Evolutionary conservation across 1,139 yeast genomes (phyloP), one percentile per base, ranked within the genome.

Genomic region (Torulaspora pretoriensis): DNA sequence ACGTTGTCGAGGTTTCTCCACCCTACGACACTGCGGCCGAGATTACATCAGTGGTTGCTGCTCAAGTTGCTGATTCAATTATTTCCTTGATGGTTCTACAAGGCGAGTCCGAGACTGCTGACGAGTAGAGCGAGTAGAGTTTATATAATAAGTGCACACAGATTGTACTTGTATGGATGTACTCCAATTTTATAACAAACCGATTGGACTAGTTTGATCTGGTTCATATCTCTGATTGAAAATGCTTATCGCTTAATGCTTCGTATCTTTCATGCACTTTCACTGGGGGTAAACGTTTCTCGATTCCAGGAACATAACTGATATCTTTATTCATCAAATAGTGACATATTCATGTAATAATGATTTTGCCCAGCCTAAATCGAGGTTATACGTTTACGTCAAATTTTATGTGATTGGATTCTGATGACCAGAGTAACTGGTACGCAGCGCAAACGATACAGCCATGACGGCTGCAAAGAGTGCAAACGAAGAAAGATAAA

Each of bases 401-500:
- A 13, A 35, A 24, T 24, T 31, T 13, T 37, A 37, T 19, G 27
- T 37, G 34, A 28, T 14, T 26, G 25, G 17, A 29, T 30, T 31
- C 31, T 19, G 24, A 39, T 32, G 42, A 22, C 42, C 26, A 33
- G 22, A 26, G 17, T 17, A 5, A 56, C 54, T 44, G 40, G 61
- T 8, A 56, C 55, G 32, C 55, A 56, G 43, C 56, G 61, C 2
- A 50, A 65, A 27, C 27, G 24, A 10, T 38, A 38, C 12, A 38
- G 40, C 35, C 40, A 38, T 14, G 76, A 75, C 32, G 88, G 87
- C 2, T 81, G 88, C 54, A 64, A 67, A 16, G 83, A 79, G 57
- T 81, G 88, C 61, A 80, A 80, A 57, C 62, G 80, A 39, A 65
- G 86, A 40, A 78, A 80, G 56, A 73, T 78, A 67, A 81, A 81